A percentile compares a stretch with the other conserved stretches of the same genome.
phyloP scores from a whole-genome alignment of 2,329 filamentous ascomycete genomes.

The Botrytis tulipae region DNA sequence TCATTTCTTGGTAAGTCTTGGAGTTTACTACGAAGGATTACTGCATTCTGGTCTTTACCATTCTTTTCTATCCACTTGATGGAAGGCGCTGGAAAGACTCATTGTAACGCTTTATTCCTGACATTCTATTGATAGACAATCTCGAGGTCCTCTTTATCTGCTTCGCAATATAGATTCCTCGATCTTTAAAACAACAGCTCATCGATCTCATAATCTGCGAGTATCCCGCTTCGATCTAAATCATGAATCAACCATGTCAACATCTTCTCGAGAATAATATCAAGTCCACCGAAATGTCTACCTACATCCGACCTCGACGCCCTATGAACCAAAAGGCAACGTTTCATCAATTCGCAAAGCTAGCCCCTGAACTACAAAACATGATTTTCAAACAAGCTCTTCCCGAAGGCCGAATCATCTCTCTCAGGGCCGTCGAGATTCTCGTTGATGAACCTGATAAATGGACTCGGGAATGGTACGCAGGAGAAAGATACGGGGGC shows the following conservation, averaged over 20 bases:
- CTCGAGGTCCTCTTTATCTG: background rate
- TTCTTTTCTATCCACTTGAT: background rate
- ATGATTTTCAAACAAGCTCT: slow-evolving; percentile 13
- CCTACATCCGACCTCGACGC: background rate
- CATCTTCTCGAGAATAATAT: slow-evolving; percentile 8
- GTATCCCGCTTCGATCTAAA: background rate
- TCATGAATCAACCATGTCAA: slow-evolving; percentile 3
- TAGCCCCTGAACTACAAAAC: slow-evolving; percentile 9
- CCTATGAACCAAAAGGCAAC: background rate
- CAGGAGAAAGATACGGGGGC: background rate
- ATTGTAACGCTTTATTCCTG: background rate
- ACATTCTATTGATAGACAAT: background rate
- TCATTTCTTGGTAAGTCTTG: background rate
- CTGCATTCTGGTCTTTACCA: background rate
- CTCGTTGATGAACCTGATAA: background rate
- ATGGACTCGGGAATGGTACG: slow-evolving; percentile 10
- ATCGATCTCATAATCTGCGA: background rate
- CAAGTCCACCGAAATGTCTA: background rate
- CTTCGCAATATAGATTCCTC: background rate
- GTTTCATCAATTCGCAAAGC: slow-evolving; percentile 11
- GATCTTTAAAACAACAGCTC: background rate
- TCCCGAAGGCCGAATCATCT: background rate
- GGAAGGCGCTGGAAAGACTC: background rate
- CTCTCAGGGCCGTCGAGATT: background rate
- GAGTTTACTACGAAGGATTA: background rate